These are phyloP conservation scores for Beauveria asiatica DNA, from an alignment of 2,329 filamentous ascomycete species.

Conservation along the genomic window DNA sequence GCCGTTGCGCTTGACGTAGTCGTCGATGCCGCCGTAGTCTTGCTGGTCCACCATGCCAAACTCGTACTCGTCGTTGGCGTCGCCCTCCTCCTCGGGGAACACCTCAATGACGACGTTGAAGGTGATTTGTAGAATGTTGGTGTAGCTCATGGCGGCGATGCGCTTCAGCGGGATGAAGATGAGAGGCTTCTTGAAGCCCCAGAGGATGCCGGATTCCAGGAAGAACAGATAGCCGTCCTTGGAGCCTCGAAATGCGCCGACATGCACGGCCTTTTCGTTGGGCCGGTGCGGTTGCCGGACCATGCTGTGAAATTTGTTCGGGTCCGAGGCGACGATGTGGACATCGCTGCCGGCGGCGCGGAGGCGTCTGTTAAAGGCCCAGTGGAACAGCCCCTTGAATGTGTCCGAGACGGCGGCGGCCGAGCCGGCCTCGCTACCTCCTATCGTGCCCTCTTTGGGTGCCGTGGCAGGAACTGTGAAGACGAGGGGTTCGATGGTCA, in stretches of 20 bases:
- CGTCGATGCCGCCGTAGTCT: conserved; percentile 56
- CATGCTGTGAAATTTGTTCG: conserved; percentile 48
- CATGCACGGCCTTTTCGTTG: conserved; percentile 54
- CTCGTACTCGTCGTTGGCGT: conserved; percentile 51
- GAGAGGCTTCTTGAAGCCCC: conserved; percentile 63
- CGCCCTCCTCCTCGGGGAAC: conserved; percentile 37
- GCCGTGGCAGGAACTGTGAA: conserved; percentile 54
- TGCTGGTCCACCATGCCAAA: conserved; percentile 64
- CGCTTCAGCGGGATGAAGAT: conserved; percentile 54
- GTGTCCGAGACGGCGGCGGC: conserved; percentile 50
- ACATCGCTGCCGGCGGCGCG: conserved; percentile 38
- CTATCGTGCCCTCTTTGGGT: conserved; percentile 51
- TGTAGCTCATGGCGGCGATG: conserved; percentile 57
- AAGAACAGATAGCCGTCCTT: conserved; percentile 64
- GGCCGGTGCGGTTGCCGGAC: conserved; percentile 50
- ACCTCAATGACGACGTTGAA: conserved; percentile 61
- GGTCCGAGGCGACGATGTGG: conserved; percentile 43
- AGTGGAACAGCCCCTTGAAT: conserved; percentile 51
- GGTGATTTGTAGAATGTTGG: conserved; percentile 57
- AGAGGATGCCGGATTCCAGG: conserved; percentile 56
- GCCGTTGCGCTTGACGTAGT: conserved; percentile 52
- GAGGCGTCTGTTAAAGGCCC: conserved; percentile 47
- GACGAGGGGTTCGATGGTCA: conserved; percentile 48
- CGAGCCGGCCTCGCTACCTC: conserved; percentile 38
- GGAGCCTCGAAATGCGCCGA: conserved; percentile 57